Base-by-base conservation (phyloP, 2,329 filamentous ascomycete species). In the Dothiorella sarmentorum region DNA sequence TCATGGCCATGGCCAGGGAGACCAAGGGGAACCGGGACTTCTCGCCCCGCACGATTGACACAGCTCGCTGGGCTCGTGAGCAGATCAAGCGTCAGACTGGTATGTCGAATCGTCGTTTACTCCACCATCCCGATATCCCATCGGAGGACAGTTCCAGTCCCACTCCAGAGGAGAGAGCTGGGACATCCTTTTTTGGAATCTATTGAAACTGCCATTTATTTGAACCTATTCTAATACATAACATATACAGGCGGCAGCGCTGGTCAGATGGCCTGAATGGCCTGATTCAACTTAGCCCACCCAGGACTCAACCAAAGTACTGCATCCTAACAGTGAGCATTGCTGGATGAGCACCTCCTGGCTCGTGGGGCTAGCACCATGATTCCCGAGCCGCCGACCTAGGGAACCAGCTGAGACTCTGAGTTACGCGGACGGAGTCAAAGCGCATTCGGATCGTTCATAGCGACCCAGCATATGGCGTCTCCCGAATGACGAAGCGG, bases 21-120 rank as follows among this genome's bases (percentile, higher is more conserved):
- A 93, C 91, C 45, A 89, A 92, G 69, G 83, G 85, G 60, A 97
- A 94, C 80, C 87, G 90, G 66, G 92, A 97, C 45, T 97, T 90
- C 78, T 83, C 86, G 66, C 70, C 83, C 26, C 89, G 92, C 63
- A 99, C 94, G 3, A 87, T 94, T 64, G 91, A 97, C 65, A 97
- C 94, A 45, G 94, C 94, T 71, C 89, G 93, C 68, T 99, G 94
- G 94, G 92, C 94, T 63, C 88, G 93, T 61, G 94, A 97, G 77
- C 91, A 97, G 74, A 92, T 97, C 73, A 97, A 97, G 83, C 89
- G 91, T 68, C 94, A 99, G 76, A 76, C 86, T 55, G 74, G 74
- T 76, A 59, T 11, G 56, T 43, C 4, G 17, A 17, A 5, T 17
- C 10, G 18, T 42, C 38, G 1, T 42, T 37, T n/a, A 6, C 2